Conservation (phyloP, 768 basidiomycete species). For the Pleurotus tuoliensis region DNA sequence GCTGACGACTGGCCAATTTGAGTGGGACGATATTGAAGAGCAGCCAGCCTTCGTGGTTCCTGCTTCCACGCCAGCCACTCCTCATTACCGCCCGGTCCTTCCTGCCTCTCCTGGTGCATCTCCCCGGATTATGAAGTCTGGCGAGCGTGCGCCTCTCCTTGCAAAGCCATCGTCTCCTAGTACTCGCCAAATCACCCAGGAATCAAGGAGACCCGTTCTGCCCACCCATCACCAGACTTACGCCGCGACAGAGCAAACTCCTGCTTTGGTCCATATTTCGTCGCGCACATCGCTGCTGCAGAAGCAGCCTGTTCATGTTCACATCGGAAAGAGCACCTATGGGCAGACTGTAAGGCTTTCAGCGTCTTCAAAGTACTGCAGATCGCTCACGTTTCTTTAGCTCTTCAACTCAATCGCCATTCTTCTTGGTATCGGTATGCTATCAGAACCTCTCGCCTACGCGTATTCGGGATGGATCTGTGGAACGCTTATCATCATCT, state of each 20-base stretch:
- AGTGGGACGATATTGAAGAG: constrained; percentile 19
- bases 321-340: constrained; percentile 61
- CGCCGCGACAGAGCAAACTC: neutral
- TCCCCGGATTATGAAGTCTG: neutral
- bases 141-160: constrained; percentile 2
- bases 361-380: neutral
- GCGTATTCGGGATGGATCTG: constrained; percentile 86
- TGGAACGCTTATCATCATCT: constrained; percentile 69
- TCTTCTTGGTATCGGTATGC: constrained; percentile 82
- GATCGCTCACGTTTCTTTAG: constrained; percentile 30
- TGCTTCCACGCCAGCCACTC: neutral
- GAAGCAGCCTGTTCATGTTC: constrained; percentile 9
- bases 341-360: constrained; percentile 58
- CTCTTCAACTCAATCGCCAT: constrained; percentile 90
- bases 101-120: neutral
- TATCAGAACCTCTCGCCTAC: constrained; percentile 88
- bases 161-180: neutral
- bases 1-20: constrained; percentile 16
- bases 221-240: constrained; percentile 10
- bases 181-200: neutral
- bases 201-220: neutral
- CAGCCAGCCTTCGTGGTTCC: constrained; percentile 2
- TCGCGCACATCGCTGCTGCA: constrained; percentile 16
- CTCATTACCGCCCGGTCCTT: neutral
- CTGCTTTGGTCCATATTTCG: neutral